Base-by-base conservation (phyloP, 2,329 filamentous ascomycete species). In the Boeremia lycopersici region DNA sequence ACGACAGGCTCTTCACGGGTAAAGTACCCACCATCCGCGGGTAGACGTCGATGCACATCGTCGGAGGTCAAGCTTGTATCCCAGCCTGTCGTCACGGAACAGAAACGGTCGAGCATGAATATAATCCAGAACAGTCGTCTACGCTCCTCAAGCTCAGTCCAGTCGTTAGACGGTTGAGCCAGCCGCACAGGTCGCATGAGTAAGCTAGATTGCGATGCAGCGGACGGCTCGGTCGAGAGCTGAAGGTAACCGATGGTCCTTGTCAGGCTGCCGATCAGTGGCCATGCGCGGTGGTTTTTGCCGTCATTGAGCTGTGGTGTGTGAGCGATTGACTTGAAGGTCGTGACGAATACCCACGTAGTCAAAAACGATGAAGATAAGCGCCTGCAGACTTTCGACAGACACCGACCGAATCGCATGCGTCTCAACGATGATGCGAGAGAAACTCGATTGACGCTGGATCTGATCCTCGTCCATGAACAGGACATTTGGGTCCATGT, bases 1-100 rank as follows among this genome's bases (percentile, higher is more conserved):
- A 63, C 68, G 0, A 73, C 70, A 13, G 67, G 62, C 35, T 73
- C 70, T 30, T 72, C 67, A 8, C 69, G 63, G 2, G 70, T 73
- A 38, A 73, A 73, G 19, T 72, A 73, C 1, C 69, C 65, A 13
- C 70, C 70, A 47, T 73, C 70, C 34, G 70, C 70, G 25, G 70
- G 70, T 6, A 73, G 44, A 13, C 70, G 59, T 42, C 70, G 54
- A 36, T 73, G 70, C 1, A 73, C 70, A 40, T 73, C 70, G 30
- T 73, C 70, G 3, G 70, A 70, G 2, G 70, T 73, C 8, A 73
- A 45, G 28, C 66, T 70, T 1, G 68, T 71, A 29, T 72, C 71
- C 70, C 70, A 73, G 5, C 70, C 70, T 7, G 69, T 71, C 4
- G 64, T 65, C 9, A 69, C 67, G 0, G 68, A 71, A 39, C 70